A percentile compares a stretch with the other conserved stretches of the same genome.
Conservation (phyloP, 2,329 filamentous ascomycete genomes). For the Neofusicoccum parvum region DNA sequence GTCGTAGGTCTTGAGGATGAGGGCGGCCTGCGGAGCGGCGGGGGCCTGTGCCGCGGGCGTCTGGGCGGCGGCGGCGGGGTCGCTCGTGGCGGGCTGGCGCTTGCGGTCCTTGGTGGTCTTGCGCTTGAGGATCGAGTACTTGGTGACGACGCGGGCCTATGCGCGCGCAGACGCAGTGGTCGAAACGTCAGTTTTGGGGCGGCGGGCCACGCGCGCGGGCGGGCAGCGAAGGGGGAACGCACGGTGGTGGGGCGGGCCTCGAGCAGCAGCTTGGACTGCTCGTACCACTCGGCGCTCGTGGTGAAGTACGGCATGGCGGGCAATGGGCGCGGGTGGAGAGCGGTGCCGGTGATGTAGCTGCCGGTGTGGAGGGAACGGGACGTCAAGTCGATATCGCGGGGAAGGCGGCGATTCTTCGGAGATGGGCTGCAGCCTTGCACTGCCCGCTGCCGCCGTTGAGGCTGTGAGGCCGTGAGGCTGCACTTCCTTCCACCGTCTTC, state of each 20-base stretch:
- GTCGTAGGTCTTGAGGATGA: conserved; percentile 89
- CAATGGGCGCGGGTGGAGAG: conserved; percentile 23
- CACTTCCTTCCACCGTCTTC: background rate
- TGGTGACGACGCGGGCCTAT: conserved; percentile 88
- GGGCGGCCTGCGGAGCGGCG: conserved; percentile 60
- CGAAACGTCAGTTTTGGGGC: conserved; percentile 22
- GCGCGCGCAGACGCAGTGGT: background rate
- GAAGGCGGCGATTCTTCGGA: conserved; percentile 1
- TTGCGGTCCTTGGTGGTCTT: conserved; percentile 34
- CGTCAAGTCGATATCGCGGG: background rate
- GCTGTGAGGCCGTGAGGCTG: background rate
- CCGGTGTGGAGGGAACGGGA: background rate
- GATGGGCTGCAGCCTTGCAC: conserved; percentile 7
- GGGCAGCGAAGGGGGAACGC: conserved; percentile 38
- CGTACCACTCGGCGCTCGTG: conserved; percentile 88
- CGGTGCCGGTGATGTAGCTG: conserved; percentile 1
- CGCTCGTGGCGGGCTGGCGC: conserved; percentile 17
- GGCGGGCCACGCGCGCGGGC: conserved; percentile 11
- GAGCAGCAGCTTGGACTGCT: conserved; percentile 81
- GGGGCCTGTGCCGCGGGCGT: conserved; percentile 26
- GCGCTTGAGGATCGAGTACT: conserved; percentile 72
- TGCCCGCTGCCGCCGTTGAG: background rate
- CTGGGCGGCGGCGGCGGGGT: conserved; percentile 25
- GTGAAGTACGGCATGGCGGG: conserved; percentile 73
- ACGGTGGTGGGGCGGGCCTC: conserved; percentile 85